A percentile compares a stretch with the other conserved stretches of the same genome.
phyloP scores from a whole-genome alignment of 305 asterid species.

The Coffea humblotiana region DNA sequence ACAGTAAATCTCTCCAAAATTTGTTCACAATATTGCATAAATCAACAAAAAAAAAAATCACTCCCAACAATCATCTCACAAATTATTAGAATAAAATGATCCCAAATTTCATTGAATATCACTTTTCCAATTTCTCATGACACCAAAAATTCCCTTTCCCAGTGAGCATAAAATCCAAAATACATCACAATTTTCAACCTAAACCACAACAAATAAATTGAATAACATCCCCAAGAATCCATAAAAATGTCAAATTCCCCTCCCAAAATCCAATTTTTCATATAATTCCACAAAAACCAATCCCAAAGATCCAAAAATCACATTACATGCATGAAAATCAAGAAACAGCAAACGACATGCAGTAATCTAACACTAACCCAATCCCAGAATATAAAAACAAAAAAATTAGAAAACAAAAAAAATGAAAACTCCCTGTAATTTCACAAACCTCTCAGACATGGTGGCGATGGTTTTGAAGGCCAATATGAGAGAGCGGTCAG shows the following conservation, averaged over 20 bases:
- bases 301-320: neutral
- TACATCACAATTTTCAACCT: neutral
- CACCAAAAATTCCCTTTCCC: too few species aligned
- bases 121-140: too few species aligned
- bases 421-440: neutral
- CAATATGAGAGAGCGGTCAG: slow-evolving; percentile 55
- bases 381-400: too few species aligned
- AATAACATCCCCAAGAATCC: neutral
- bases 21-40: too few species aligned
- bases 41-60: too few species aligned
- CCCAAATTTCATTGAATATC: too few species aligned
- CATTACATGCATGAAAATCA: neutral
- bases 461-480: slow-evolving; percentile 67
- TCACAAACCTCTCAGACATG: slow-evolving; percentile 60
- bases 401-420: neutral
- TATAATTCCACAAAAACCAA: neutral
- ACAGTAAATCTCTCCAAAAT: too few species aligned
- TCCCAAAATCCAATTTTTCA: neutral
- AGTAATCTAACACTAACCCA: neutral
- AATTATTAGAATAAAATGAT: too few species aligned
- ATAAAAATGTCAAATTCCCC: neutral
- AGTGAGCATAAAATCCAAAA: neutral
- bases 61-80: too few species aligned
- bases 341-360: neutral
- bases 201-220: too few species aligned